A percentile compares a stretch with the other conserved stretches of the same genome.
Evolutionary conservation across 257 asterid species (phyloP).

Genomic region (Datura wrightii): DNA sequence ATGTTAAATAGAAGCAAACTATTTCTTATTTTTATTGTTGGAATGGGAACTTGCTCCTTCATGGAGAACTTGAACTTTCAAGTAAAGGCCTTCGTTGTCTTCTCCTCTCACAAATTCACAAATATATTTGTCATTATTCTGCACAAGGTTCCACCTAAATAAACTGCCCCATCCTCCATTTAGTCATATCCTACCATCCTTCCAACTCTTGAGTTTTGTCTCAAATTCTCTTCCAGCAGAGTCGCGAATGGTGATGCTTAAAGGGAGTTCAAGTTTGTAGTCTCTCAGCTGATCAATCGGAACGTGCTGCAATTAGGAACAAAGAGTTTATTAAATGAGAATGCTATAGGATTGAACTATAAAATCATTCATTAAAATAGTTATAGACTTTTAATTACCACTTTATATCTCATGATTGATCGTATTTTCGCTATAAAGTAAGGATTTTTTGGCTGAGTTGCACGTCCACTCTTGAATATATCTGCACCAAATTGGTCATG

Average conservation of each 20-base stretch:
- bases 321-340: no score
- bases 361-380: background rate
- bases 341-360: background rate
- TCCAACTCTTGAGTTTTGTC: background rate
- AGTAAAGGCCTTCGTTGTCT: background rate
- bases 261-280: background rate
- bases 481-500: background rate
- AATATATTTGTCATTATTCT: background rate
- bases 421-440: slow-evolving; percentile 14
- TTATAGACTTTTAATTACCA: background rate
- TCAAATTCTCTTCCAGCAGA: background rate
- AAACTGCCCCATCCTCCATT: slow-evolving; percentile 28
- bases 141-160: slow-evolving; percentile 28
- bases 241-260: slow-evolving; percentile 9
- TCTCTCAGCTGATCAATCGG: slow-evolving; percentile 18
- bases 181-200: slow-evolving; percentile 26
- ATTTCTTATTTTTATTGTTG: background rate
- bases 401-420: background rate
- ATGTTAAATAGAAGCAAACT: background rate
- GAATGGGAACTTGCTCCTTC: background rate
- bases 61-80: slow-evolving; percentile 7
- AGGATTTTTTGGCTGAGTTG: slow-evolving; percentile 25
- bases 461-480: background rate
- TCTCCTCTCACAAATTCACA: slow-evolving; percentile 24
- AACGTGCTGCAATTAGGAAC: slow-evolving; percentile 17